phyloP scores from a whole-genome alignment of 1,284 basidiomycete genomes.

The Anthracocystis setariae region DNA sequence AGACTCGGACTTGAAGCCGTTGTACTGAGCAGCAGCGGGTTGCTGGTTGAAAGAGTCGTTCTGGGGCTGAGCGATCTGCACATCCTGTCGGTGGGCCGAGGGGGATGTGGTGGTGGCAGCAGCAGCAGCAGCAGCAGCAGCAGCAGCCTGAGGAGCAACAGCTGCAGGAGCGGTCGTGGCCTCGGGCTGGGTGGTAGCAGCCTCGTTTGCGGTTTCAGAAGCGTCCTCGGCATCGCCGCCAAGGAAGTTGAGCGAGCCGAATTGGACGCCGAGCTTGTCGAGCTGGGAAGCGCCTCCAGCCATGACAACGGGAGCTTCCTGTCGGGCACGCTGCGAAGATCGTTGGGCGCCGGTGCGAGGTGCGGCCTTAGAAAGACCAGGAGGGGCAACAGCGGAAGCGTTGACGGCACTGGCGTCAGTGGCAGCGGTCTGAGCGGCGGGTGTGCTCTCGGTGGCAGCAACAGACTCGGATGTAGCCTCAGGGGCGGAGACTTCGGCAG shows the following conservation, averaged over 20 bases:
- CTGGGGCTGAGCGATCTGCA: conserved; percentile 34
- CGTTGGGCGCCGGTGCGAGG: conserved; percentile 44
- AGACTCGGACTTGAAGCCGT: conserved; percentile 50
- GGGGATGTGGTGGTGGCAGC: conserved; percentile 25
- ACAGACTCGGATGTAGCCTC: conserved; percentile 21
- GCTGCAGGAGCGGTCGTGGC: conserved; percentile 15
- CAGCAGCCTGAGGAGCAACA: too few species aligned
- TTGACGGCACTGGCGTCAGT: conserved; percentile 15
- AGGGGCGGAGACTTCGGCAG: conserved; percentile 9
- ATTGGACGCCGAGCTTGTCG: conserved; percentile 65
- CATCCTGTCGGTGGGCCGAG: conserved; percentile 32
- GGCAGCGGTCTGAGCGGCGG: conserved; percentile 25
- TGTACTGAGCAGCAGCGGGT: conserved; percentile 33
- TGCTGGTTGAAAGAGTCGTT: conserved; percentile 38
- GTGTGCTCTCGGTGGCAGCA: conserved; percentile 22
- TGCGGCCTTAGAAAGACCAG: conserved; percentile 50
- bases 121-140: conserved; percentile 13
- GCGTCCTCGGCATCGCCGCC: conserved; percentile 52
- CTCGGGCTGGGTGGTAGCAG: conserved; percentile 12
- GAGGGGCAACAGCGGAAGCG: conserved; percentile 28
- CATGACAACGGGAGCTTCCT: conserved; percentile 65
- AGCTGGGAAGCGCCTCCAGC: conserved; percentile 60
- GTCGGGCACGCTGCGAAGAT: conserved; percentile 58
- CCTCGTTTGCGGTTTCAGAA: conserved; percentile 15
- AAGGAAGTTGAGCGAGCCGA: conserved; percentile 65